These are phyloP conservation scores for Buxus sempervirens DNA, from an alignment of 164 flowering plant species.

Conservation along the genomic window DNA sequence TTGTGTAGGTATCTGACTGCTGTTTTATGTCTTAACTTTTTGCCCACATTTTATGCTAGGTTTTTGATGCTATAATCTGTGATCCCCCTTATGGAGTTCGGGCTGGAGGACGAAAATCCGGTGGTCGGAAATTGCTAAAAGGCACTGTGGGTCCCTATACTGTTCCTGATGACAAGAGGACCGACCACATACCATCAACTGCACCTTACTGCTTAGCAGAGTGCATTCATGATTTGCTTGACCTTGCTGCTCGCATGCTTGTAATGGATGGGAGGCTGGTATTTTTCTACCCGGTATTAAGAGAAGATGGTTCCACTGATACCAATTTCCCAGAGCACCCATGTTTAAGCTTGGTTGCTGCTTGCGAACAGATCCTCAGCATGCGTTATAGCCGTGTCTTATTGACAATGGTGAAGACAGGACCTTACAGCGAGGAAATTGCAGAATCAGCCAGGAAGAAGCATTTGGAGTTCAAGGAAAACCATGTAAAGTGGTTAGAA, in stretches of 20 bases:
- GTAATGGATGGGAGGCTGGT: slow-evolving; percentile 91
- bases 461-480: slow-evolving; percentile 79
- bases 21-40: not conserved
- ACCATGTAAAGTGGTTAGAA: slow-evolving; percentile 92
- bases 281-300: slow-evolving; percentile 77
- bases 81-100: slow-evolving; percentile 99
- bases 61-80: slow-evolving; percentile 93
- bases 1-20: not conserved
- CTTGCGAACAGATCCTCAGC: slow-evolving; percentile 90
- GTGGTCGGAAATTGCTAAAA: slow-evolving; percentile 84
- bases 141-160: slow-evolving; percentile 71
- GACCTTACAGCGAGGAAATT: slow-evolving; percentile 59
- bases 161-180: slow-evolving; percentile 87
- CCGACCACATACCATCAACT: slow-evolving; percentile 92
- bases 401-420: slow-evolving; percentile 81
- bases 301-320: slow-evolving; percentile 56
- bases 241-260: slow-evolving; percentile 84
- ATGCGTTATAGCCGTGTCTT: slow-evolving; percentile 79
- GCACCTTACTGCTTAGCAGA: slow-evolving; percentile 88
- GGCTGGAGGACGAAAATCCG: slow-evolving; percentile 98
- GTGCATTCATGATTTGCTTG: slow-evolving; percentile 90
- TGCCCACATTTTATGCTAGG: slow-evolving; percentile 29
- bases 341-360: slow-evolving; percentile 64
- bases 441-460: slow-evolving; percentile 58
- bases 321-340: slow-evolving; percentile 69